Evolutionary conservation across 164 flowering plant genomes (phyloP), one percentile per base, ranked within the genome.

Genomic region (Tetrastigma voinierianum): DNA sequence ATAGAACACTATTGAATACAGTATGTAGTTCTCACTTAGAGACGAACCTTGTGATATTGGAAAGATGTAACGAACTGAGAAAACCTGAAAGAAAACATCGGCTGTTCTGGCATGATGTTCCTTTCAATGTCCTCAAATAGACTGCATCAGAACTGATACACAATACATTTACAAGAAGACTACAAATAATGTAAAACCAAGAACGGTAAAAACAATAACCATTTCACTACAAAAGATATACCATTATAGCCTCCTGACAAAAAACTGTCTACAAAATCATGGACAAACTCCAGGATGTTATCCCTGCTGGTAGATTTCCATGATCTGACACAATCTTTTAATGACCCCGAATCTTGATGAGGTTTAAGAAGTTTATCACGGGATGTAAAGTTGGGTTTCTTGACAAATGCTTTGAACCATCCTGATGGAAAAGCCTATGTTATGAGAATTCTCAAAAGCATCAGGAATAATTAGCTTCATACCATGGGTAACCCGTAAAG

Each of bases 181-280:
- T n/a, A n/a, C 20, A 32, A 59, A 6, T 59, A n/a, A 17, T 16
- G 40, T 16, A 40, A 51, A 56, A 25, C 47, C 9, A n/a, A n/a
- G n/a, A n/a, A n/a, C n/a, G n/a, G 25, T 19, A 72, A 61, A 8
- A 49, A 9, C 63, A 46, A 47, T 46, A 43, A 24, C 16, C 23
- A 44, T 51, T 56, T 46, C 43, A 52, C 51, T 11, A n/a, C n/a
- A n/a, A n/a, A 46, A 23, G 19, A 61, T 65, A 45, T 82, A 91
- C 99, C 93, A 84, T 87, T 91, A 76, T 96, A 93, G 46, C 90
- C 94, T 48, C n/a, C 93, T 48, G 85, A 77, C n/a, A 96, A 70
- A 71, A 96, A 85, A 85, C 89, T 96, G 62, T 81, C 81, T 23
- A 88, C 47, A 78, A 90, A 90, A 67, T 81, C 83, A 76, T 85